These are phyloP conservation scores for Endocalyx cinctus DNA, from an alignment of 2,329 filamentous ascomycete genomes.

Conservation along the genomic window DNA sequence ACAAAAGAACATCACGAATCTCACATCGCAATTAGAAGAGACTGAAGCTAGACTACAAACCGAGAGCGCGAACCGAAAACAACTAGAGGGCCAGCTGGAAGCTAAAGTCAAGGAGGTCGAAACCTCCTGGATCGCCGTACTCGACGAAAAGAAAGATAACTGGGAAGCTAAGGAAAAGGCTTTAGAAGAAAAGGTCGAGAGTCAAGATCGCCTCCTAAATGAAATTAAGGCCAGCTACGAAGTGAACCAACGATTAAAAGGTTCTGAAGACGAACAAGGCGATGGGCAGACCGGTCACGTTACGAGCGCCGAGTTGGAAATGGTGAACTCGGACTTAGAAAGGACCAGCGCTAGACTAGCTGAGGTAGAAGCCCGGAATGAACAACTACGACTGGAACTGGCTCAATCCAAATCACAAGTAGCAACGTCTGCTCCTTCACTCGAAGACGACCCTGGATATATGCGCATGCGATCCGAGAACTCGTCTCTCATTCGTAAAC, in stretches of 20 bases:
- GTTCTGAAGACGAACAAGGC: constrained; percentile 58
- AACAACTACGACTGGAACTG: constrained; percentile 84
- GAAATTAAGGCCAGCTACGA: constrained; percentile 98
- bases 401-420: constrained; percentile 79
- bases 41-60: constrained; percentile 75
- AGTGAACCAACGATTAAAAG: constrained; percentile 83
- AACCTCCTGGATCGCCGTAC: constrained; percentile 79
- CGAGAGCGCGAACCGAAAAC: constrained; percentile 67
- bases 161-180: constrained; percentile 92
- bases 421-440: constrained; percentile 53
- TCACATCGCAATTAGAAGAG: constrained; percentile 79
- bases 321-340: constrained; percentile 87
- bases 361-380: constrained; percentile 89
- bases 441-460: constrained; percentile 87
- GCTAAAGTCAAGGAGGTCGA: constrained; percentile 84
- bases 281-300: constrained; percentile 59
- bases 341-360: constrained; percentile 81
- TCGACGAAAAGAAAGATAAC: constrained; percentile 92
- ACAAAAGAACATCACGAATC: constrained; percentile 69
- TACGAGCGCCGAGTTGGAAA: constrained; percentile 85
- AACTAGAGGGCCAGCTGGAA: constrained; percentile 74
- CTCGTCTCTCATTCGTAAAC: constrained; percentile 80
- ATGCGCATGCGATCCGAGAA: constrained; percentile 90
- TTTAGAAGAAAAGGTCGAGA: constrained; percentile 89
- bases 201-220: constrained; percentile 84